Conservation (phyloP, 2,329 filamentous ascomycete species). For the Tolypocladium guangdongense region DNA sequence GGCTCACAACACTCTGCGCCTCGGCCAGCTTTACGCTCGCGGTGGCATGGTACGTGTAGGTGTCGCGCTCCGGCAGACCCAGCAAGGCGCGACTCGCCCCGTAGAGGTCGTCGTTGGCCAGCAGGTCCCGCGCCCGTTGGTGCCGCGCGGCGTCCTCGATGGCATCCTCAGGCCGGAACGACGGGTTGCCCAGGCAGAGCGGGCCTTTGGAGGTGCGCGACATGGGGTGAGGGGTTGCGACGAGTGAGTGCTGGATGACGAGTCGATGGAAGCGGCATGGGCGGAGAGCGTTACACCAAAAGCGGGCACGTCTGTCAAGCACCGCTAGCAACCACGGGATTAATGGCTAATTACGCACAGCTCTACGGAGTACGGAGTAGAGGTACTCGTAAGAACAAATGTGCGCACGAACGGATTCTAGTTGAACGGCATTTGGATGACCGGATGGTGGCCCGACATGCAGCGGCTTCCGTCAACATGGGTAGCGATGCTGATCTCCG, state of each 20-base stretch:
- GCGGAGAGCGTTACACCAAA: background rate
- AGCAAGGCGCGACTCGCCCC: constrained; percentile 33
- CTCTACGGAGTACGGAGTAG: too few relatives aligned
- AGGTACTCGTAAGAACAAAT: too few relatives aligned
- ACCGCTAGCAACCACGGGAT: too few relatives aligned
- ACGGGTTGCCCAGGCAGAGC: constrained; percentile 33
- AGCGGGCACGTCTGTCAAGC: background rate
- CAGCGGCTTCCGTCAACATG: too few relatives aligned
- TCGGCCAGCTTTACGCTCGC: constrained; percentile 36
- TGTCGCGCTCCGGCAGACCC: constrained; percentile 30
- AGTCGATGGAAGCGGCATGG: background rate
- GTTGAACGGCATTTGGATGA: background rate
- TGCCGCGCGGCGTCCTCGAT: constrained; percentile 27
- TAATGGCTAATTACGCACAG: too few relatives aligned
- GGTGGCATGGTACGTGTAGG: constrained; percentile 41
- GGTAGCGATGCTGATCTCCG: too few relatives aligned
- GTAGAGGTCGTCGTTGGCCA: constrained; percentile 32
- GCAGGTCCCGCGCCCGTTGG: constrained; percentile 22
- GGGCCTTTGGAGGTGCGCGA: constrained; percentile 15
- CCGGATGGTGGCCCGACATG: too few relatives aligned
- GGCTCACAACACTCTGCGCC: constrained; percentile 33
- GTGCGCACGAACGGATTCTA: too few relatives aligned
- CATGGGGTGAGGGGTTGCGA: too few relatives aligned
- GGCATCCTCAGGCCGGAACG: constrained; percentile 31
- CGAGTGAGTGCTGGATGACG: too few relatives aligned